Conservation (phyloP, 805 yeast species). For the Yamadazyma scolyti region DNA sequence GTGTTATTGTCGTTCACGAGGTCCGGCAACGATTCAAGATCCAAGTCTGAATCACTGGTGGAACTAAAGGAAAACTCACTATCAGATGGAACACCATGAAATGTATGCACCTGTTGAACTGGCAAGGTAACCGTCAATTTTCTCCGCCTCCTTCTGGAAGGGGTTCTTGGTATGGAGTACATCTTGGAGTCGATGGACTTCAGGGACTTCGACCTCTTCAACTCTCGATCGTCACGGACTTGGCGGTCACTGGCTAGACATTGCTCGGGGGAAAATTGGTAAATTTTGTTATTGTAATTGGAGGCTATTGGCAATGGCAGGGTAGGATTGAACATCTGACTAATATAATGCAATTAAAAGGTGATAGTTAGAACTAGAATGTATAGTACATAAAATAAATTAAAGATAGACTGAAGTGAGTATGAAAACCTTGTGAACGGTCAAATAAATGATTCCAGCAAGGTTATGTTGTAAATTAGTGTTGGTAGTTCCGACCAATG, state of each 20-base stretch:
- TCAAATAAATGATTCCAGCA: conserved; percentile 14
- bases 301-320: conserved; percentile 21
- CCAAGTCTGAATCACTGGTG: conserved; percentile 19
- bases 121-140: too few species aligned
- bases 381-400: conserved; percentile 1
- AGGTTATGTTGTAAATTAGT: too few species aligned
- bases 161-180: conserved; percentile 2
- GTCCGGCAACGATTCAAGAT: conserved; percentile 37
- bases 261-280: conserved; percentile 17
- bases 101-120: too few species aligned
- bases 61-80: conserved; percentile 12
- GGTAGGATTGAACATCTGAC: conserved; percentile 14
- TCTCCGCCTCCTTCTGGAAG: too few species aligned
- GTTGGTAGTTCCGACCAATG: too few species aligned
- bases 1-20: conserved; percentile 22
- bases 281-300: conserved; percentile 17
- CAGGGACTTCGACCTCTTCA: conserved; percentile 14
- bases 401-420: conserved; percentile 27
- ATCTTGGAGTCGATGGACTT: conserved; percentile 2
- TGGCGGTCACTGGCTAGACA: conserved; percentile 6
- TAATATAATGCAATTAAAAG: conserved; percentile 6
- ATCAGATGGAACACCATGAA: conserved; percentile 3
- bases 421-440: conserved; percentile 6
- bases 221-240: conserved; percentile 6
- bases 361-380: conserved; percentile 1